Conservation (phyloP, 345 rosid genomes). For the Clausena lansium region DNA sequence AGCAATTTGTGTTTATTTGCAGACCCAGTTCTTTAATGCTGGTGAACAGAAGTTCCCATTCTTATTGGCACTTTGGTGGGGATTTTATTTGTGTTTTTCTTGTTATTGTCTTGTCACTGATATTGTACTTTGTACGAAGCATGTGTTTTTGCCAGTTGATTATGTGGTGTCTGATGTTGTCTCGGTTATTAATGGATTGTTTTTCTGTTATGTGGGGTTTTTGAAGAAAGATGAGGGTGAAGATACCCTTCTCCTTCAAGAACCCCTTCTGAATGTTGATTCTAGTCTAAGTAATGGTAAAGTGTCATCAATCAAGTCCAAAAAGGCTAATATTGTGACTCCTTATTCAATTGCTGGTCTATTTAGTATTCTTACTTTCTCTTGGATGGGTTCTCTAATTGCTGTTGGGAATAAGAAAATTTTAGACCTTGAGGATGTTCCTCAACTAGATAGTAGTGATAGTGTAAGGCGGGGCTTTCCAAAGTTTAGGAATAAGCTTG, state of each 20-base stretch:
- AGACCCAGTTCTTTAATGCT: slow-evolving; percentile 21
- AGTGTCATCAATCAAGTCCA: slow-evolving; percentile 23
- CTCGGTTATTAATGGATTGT: slow-evolving; percentile 18
- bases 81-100: slow-evolving; percentile 38
- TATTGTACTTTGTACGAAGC: slow-evolving; percentile 18
- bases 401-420: slow-evolving; percentile 54
- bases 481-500: slow-evolving; percentile 42
- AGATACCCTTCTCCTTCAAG: slow-evolving; percentile 27
- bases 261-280: slow-evolving; percentile 47
- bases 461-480: slow-evolving; percentile 42
- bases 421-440: slow-evolving; percentile 63
- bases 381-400: slow-evolving; percentile 65
- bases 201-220: slow-evolving; percentile 20
- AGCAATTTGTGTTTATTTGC: slow-evolving; percentile 31
- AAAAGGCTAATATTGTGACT: slow-evolving; percentile 39
- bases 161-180: slow-evolving; percentile 16
- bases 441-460: slow-evolving; percentile 52
- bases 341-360: slow-evolving; percentile 47
- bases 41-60: slow-evolving; percentile 29
- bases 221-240: slow-evolving; percentile 2
- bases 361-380: slow-evolving; percentile 50
- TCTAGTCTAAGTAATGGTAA: slow-evolving; percentile 14
- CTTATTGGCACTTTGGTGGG: slow-evolving; percentile 55
- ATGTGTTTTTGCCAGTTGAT: slow-evolving; percentile 6
- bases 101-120: slow-evolving; percentile 44